Conservation (phyloP, 257 asterid genomes). For the Nicotiana knightiana region DNA sequence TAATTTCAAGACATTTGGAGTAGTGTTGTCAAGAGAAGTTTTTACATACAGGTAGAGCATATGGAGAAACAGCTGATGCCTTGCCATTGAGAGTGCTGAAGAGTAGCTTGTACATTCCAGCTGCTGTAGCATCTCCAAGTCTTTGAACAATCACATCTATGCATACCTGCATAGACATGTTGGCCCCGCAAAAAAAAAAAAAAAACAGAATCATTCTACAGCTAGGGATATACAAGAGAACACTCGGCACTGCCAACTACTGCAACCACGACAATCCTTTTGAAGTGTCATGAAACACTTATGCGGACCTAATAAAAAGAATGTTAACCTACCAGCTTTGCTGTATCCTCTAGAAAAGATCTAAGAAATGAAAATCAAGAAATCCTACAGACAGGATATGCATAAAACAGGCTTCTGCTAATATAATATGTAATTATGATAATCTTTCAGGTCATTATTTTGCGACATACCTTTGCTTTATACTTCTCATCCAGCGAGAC, state of each 20-base stretch:
- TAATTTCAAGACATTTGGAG: neutral
- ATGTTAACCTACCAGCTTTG: neutral
- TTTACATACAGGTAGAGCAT: constrained; percentile 69
- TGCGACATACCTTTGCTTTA: constrained; percentile 74
- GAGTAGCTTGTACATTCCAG: constrained; percentile 83
- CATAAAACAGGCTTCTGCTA: constrained; percentile 1
- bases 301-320: neutral
- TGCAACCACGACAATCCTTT: neutral
- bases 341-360: neutral
- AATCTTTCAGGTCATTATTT: neutral
- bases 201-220: neutral
- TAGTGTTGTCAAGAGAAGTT: neutral
- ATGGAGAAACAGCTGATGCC: constrained; percentile 58
- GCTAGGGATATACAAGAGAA: neutral
- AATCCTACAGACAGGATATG: neutral
- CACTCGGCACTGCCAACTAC: neutral
- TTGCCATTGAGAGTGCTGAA: constrained; percentile 53
- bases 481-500: constrained; percentile 94
- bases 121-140: constrained; percentile 97
- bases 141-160: constrained; percentile 94
- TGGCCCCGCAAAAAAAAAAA: neutral
- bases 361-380: neutral
- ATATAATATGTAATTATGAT: neutral
- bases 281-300: neutral
- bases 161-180: constrained; percentile 53